Evolutionary conservation across 306 rosid genomes (phyloP).

Genomic region (Crataegus laevigata): DNA sequence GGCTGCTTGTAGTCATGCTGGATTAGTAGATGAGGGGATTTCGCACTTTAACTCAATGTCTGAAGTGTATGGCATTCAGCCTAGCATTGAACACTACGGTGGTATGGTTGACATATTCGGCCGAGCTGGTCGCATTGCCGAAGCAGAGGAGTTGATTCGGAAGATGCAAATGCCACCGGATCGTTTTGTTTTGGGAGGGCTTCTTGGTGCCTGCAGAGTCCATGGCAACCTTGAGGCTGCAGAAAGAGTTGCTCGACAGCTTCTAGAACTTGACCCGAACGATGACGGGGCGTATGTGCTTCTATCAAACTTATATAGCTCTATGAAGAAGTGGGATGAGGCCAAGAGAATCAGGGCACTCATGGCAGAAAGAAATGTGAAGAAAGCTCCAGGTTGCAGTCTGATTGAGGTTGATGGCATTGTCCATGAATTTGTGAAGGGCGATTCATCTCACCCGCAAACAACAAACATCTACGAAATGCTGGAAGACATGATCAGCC

Average conservation of each 20-base stretch:
- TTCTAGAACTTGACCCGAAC: conserved; percentile 4
- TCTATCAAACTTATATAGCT: conserved; percentile 19
- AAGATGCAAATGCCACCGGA: conserved; percentile 3
- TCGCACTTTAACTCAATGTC: conserved; percentile 1
- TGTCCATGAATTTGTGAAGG: conserved; percentile 19
- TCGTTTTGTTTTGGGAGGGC: conserved; percentile 12
- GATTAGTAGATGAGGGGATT: conserved; percentile 5
- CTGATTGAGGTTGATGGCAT: conserved; percentile 18
- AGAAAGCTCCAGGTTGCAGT: conserved; percentile 10
- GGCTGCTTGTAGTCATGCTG: conserved; percentile 16
- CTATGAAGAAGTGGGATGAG: conserved; percentile 19
- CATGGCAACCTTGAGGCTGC: conserved; percentile 18
- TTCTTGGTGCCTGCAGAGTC: conserved; percentile 22
- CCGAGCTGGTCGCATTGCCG: conserved; percentile 4
- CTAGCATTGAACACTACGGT: conserved; percentile 13
- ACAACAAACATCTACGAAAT: neutral
- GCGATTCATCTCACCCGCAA: conserved; percentile 13
- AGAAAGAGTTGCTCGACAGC: conserved; percentile 18
- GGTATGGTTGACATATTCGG: conserved; percentile 16
- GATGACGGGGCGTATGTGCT: conserved; percentile 18
- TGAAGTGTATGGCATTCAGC: neutral
- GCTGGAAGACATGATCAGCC: conserved; percentile 20
- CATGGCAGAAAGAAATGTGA: conserved; percentile 15
- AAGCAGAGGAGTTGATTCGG: conserved; percentile 10
- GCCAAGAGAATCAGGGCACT: conserved; percentile 4